These are phyloP conservation scores for Jatropha podagrica DNA, from an alignment of 441 rosid species.

Conservation along the genomic window DNA sequence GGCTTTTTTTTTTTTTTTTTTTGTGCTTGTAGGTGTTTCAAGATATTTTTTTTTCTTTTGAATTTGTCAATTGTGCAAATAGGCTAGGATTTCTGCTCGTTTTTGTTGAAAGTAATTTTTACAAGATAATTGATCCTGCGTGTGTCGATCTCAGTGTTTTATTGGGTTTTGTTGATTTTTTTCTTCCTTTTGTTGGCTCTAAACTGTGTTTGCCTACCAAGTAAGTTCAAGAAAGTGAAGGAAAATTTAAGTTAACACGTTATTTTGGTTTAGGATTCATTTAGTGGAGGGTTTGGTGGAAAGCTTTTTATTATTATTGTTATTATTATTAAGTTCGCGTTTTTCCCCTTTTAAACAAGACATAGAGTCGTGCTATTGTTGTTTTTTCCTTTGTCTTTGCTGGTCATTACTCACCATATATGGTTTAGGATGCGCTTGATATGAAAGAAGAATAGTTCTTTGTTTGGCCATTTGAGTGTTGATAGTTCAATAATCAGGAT, in stretches of 20 bases:
- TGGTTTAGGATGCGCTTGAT: neutral
- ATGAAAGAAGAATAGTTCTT: neutral
- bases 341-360: neutral
- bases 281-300: neutral
- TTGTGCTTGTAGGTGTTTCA: neutral
- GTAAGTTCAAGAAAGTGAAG: neutral
- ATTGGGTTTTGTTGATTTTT: neutral
- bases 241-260: neutral
- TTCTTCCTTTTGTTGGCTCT: neutral
- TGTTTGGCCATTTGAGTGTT: neutral
- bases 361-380: neutral
- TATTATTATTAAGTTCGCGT: too few relatives aligned
- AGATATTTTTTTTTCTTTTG: neutral
- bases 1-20: neutral
- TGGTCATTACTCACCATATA: neutral
- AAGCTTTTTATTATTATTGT: neutral
- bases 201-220: neutral
- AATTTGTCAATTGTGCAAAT: neutral
- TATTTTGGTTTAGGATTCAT: neutral
- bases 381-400: neutral
- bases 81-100: neutral
- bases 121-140: neutral
- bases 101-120: neutral
- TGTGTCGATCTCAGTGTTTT: neutral
- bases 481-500: neutral